phyloP scores from a whole-genome alignment of 164 flowering plant species.

The Cinnamomum chago region DNA sequence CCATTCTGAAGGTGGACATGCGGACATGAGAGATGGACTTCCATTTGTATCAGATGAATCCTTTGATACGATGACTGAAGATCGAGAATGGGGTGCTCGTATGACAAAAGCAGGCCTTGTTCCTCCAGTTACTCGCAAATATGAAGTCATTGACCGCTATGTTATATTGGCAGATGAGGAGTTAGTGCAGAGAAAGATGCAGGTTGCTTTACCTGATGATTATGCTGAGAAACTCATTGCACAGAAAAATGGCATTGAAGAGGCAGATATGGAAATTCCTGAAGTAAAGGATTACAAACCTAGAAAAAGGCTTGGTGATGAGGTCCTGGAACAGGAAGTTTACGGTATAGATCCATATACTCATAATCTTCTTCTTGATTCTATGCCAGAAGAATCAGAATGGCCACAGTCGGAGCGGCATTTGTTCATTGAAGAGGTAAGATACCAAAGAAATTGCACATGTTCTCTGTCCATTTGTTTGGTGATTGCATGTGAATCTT shows the following conservation, averaged over 20 bases:
- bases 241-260: slow-evolving; percentile 81
- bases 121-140: slow-evolving; percentile 97
- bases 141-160: slow-evolving; percentile 93
- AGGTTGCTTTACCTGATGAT: slow-evolving; percentile 88
- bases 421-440: slow-evolving; percentile 72
- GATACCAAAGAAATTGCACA: neutral
- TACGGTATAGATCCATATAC: slow-evolving; percentile 99
- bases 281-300: slow-evolving; percentile 97
- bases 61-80: slow-evolving; percentile 60
- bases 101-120: slow-evolving; percentile 98
- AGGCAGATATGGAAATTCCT: slow-evolving; percentile 89
- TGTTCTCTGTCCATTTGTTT: neutral
- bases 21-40: slow-evolving; percentile 41
- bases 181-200: slow-evolving; percentile 89
- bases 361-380: slow-evolving; percentile 93
- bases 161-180: slow-evolving; percentile 86
- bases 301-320: slow-evolving; percentile 80
- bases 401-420: slow-evolving; percentile 78
- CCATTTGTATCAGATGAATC: slow-evolving; percentile 43
- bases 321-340: slow-evolving; percentile 97
- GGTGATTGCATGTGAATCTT: slow-evolving; percentile 1
- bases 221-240: slow-evolving; percentile 82
- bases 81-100: slow-evolving; percentile 99
- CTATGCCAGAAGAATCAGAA: slow-evolving; percentile 88
- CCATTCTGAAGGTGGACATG: slow-evolving; percentile 35